A percentile compares a stretch with the other conserved stretches of the same genome.
Conservation (phyloP, 1,284 basidiomycete genomes). For the Ganoderma lingzhi region DNA sequence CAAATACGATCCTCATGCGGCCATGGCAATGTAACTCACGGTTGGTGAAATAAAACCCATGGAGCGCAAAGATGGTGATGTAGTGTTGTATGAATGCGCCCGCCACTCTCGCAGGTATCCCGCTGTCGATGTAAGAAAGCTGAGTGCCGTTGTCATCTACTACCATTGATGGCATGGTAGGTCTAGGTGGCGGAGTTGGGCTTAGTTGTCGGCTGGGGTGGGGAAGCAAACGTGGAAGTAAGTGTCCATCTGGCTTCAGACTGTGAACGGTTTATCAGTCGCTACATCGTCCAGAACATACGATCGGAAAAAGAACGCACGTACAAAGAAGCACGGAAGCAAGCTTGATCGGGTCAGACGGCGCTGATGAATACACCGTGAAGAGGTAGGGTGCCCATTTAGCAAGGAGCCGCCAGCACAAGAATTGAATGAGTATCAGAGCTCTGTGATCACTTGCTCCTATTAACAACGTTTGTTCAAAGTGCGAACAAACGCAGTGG, state of each 20-base stretch:
- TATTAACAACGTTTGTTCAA: not conserved
- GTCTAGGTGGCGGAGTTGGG: not conserved
- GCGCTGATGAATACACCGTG: constrained; percentile 6
- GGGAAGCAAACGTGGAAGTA: not conserved
- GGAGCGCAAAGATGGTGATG: constrained; percentile 30
- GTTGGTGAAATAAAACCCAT: constrained; percentile 25
- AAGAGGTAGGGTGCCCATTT: not conserved
- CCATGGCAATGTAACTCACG: constrained; percentile 13
- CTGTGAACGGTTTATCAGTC: not conserved
- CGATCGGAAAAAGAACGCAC: not conserved
- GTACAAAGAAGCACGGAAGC: constrained; percentile 11
- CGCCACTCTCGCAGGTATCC: constrained; percentile 13
- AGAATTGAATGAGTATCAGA: not conserved
- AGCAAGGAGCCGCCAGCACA: not conserved
- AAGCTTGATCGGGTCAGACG: not conserved
- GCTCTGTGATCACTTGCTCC: not conserved
- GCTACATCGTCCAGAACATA: not conserved
- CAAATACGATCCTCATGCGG: not conserved
- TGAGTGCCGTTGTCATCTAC: constrained; percentile 24
- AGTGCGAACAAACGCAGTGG: not conserved
- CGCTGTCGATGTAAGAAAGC: constrained; percentile 31
- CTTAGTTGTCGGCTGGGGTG: not conserved
- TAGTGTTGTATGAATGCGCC: constrained; percentile 9
- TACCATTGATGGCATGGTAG: constrained; percentile 30
- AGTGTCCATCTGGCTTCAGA: not conserved